Base-by-base conservation (phyloP, 148 eudicot genomes). In the Vaccinium myrtillus region DNA sequence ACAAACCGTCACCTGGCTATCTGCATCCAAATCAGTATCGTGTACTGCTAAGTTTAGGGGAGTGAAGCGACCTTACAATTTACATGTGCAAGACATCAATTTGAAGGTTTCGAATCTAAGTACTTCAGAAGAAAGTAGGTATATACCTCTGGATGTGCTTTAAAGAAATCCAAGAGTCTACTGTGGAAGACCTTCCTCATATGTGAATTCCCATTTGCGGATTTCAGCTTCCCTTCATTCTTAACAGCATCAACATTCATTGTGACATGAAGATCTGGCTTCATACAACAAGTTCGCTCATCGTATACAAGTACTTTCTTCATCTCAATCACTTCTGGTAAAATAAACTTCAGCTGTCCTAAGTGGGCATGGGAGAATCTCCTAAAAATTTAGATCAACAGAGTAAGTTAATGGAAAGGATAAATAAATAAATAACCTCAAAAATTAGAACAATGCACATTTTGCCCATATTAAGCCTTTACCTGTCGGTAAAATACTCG, bases 331-430 rank as follows among this genome's bases (percentile, higher is more conserved):
- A 87, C 94, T 77, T 93, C 98, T 3, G 96, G 98, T 67, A 97
- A 30, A 58, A 95, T 87, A 65, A 89, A 88, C 92, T 95, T 97
- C 87, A 95, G 77, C 77, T 97, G 98, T 59, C 95, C 96, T 89
- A 97, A 90, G 65, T 94, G 94, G 14, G 83, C 81, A 74, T 88
- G 30, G 39, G 95, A 85, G 75, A 97, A 97, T 88, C 94, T 93
- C 96, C 98, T 97, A 79, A n/a, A 87, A 11, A 49, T 76, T 32
- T 56, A 88, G 59, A 48, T n/a, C 48, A 84, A 39, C 10, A 78
- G 21, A 67, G 27, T 30, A 74, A 71, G 78, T 58, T 14, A 67
- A 56, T 46, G 48, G 2, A 27, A 16, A 83, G 69, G 19, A 10
- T 61, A 46, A 32, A 1, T 36, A 36, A 36, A 43, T 43, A 18